Evolutionary conservation across 1,139 yeast species (phyloP).

Genomic region (Candida sanyaensis): DNA sequence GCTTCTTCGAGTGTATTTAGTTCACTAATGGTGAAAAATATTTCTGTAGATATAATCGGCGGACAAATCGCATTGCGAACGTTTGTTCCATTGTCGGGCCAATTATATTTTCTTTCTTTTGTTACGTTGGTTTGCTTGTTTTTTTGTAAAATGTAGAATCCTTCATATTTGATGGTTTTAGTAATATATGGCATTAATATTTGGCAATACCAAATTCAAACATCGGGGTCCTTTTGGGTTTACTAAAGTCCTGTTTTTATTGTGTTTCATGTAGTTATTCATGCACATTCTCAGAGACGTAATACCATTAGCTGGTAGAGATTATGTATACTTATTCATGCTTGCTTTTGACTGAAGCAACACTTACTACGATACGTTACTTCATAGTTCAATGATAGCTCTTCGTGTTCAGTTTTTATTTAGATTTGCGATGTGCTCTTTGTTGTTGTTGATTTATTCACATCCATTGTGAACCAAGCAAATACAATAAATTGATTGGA

Average conservation of each 20-base stretch:
- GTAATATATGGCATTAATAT: slow-evolving; percentile 33
- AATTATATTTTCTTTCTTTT: slow-evolving; percentile 30
- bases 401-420: slow-evolving; percentile 32
- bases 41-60: slow-evolving; percentile 23
- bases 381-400: slow-evolving; percentile 24
- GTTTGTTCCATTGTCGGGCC: slow-evolving; percentile 33
- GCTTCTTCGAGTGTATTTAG: slow-evolving; percentile 38
- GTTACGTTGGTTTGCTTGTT: slow-evolving; percentile 23
- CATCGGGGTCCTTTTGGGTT: slow-evolving; percentile 26
- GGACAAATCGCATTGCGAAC: slow-evolving; percentile 33
- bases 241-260: slow-evolving; percentile 31
- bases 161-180: slow-evolving; percentile 30
- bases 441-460: slow-evolving; percentile 28
- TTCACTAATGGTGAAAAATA: slow-evolving; percentile 42
- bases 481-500: slow-evolving; percentile 21
- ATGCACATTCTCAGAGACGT: slow-evolving; percentile 37
- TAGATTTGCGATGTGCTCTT: slow-evolving; percentile 37
- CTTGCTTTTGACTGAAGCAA: slow-evolving; percentile 29
- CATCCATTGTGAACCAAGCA: slow-evolving; percentile 37
- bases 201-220: slow-evolving; percentile 34
- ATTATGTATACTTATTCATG: slow-evolving; percentile 36
- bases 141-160: slow-evolving; percentile 35
- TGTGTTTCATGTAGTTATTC: slow-evolving; percentile 26
- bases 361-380: slow-evolving; percentile 26
- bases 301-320: slow-evolving; percentile 36